Percentiles rank a stretch among this genome's conserved stretches.
Evolutionary conservation across 2,329 filamentous ascomycete genomes (phyloP).

Genomic region (Trichoderma harzianum): DNA sequence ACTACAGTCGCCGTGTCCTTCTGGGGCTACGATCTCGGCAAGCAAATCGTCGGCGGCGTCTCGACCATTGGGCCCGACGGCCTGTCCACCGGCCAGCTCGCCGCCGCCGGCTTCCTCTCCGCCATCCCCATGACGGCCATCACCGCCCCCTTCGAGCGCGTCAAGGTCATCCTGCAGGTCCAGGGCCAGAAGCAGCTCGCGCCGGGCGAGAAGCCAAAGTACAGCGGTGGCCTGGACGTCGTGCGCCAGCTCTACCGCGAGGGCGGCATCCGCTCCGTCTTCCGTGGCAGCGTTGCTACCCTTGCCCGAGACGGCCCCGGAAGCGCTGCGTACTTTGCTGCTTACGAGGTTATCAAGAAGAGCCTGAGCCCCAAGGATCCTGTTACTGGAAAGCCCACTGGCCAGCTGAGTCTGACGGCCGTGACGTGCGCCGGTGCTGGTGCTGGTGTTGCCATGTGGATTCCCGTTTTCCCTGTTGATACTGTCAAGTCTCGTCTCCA

Average conservation of each 20-base stretch:
- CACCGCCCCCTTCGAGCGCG: constrained; percentile 97
- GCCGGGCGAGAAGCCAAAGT: constrained; percentile 89
- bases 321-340: constrained; percentile 91
- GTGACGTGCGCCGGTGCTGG: constrained; percentile 84
- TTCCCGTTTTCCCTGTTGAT: constrained; percentile 95
- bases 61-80: constrained; percentile 64
- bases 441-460: constrained; percentile 98
- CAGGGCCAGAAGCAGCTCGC: constrained; percentile 88
- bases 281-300: constrained; percentile 86
- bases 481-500: constrained; percentile 94
- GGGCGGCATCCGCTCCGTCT: constrained; percentile 86
- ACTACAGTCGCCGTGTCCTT: constrained; percentile 62
- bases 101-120: constrained; percentile 92
- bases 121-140: constrained; percentile 96
- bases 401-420: constrained; percentile 75
- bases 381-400: constrained; percentile 65
- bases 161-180: constrained; percentile 97
- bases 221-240: constrained; percentile 82
- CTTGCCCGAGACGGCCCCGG: constrained; percentile 92
- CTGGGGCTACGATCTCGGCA: constrained; percentile 94
- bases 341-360: constrained; percentile 95
- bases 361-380: constrained; percentile 78
- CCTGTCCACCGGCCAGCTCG: constrained; percentile 83
- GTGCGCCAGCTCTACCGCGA: constrained; percentile 90
- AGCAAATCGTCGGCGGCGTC: constrained; percentile 72